Conservation (phyloP, 768 basidiomycete species). For the Pleurotus ostreatus region DNA sequence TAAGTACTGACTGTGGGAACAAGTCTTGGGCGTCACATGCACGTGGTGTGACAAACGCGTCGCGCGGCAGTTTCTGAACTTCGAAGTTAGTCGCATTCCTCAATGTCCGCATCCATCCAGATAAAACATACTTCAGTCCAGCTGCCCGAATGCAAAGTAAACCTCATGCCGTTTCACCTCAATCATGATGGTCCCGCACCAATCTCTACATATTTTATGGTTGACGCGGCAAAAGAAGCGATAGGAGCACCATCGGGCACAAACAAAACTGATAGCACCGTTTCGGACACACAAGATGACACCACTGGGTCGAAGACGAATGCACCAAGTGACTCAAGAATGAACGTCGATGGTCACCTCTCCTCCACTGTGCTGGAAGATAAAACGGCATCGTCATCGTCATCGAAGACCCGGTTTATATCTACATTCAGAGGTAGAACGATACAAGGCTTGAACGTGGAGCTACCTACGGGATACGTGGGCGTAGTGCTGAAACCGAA, state of each 20-base stretch:
- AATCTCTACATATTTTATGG: constrained; percentile 68
- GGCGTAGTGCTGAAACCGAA: constrained; percentile 51
- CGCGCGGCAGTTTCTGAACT: too few species aligned
- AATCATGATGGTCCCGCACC: constrained; percentile 67
- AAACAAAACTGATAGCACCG: too few species aligned
- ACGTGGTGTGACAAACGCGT: too few species aligned
- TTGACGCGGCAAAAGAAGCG: constrained; percentile 36
- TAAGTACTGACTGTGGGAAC: neutral
- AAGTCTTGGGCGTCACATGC: neutral
- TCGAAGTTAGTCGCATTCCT: too few species aligned
- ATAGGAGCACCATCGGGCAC: constrained; percentile 19
- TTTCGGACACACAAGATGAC: too few species aligned
- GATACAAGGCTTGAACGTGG: constrained; percentile 61
- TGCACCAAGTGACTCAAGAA: constrained; percentile 18
- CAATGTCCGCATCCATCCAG: neutral
- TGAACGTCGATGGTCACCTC: constrained; percentile 17
- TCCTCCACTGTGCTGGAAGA: too few species aligned
- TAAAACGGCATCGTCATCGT: too few species aligned
- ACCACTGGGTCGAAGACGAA: neutral
- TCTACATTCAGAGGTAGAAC: constrained; percentile 76
- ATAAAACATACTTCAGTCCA: neutral
- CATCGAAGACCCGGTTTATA: constrained; percentile 31
- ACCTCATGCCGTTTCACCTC: constrained; percentile 84
- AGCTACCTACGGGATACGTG: constrained; percentile 60
- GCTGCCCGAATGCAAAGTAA: constrained; percentile 46